These are phyloP conservation scores for Vanilla planifolia DNA, from an alignment of 106 monocot species.

Conservation along the genomic window DNA sequence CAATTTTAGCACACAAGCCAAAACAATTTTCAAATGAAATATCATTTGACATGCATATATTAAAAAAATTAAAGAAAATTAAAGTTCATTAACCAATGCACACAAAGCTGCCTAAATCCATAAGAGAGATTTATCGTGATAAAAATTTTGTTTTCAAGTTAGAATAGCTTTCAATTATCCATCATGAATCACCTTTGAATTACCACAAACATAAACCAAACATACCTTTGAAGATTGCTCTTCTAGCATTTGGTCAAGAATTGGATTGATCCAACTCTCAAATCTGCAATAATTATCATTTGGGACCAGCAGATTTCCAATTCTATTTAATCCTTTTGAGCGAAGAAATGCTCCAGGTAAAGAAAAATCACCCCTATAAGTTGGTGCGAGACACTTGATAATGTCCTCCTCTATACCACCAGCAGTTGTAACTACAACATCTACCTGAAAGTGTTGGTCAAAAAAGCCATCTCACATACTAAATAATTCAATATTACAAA, in stretches of 20 bases:
- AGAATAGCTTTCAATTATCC: too few relatives aligned
- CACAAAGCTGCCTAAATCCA: too few relatives aligned
- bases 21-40: too few relatives aligned
- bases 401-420: conserved; percentile 97
- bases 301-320: conserved; percentile 90
- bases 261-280: conserved; percentile 96
- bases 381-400: conserved; percentile 93
- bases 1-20: too few relatives aligned
- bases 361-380: conserved; percentile 86
- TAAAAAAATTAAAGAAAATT: too few relatives aligned
- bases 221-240: conserved; percentile 64
- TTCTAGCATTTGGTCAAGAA: conserved; percentile 73
- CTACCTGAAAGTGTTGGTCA: conserved; percentile 55
- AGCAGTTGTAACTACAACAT: conserved; percentile 95
- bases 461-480: too few relatives aligned
- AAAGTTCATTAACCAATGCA: too few relatives aligned
- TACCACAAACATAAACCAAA: neutral
- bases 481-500: too few relatives aligned
- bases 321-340: conserved; percentile 93
- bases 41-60: too few relatives aligned
- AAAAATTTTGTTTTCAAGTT: too few relatives aligned
- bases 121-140: too few relatives aligned
- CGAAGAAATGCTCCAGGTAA: conserved; percentile 64
- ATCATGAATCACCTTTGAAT: conserved; percentile 5
- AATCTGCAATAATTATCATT: conserved; percentile 99